Evolutionary conservation across 2,329 filamentous ascomycete species (phyloP), one percentile per base, ranked within the genome.

Genomic region (Helotiales sp.): DNA sequence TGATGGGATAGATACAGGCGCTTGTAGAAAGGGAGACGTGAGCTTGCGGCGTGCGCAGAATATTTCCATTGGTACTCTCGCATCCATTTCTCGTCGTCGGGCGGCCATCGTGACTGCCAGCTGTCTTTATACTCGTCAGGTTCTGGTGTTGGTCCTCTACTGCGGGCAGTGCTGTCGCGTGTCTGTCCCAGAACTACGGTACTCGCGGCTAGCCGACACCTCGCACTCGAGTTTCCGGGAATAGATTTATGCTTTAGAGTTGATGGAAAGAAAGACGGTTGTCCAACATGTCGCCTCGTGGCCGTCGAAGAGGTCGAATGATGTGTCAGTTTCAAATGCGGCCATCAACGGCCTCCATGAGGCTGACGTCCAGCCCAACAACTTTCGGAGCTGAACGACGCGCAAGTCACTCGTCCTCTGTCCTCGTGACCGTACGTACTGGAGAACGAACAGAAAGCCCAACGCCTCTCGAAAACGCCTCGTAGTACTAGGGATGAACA

Each of bases 401-500:
- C 40, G 24, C 25, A 19, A n/a, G 27, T 48, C 9, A 27, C 15
- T 22, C 25, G 17, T 44, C 40, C 40, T 7, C 27, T 27, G 31
- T 3, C 29, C 38, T n/a, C 46, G 46, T 48, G 27, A 48, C 46
- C 15, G 17, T 31, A 15, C 27, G 29, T 48, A 25, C 17, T n/a
- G n/a, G 44, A 30, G 29, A 25, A 48, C 15, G 46, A 48, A 30
- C 19, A 52, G 54, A 56, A 36, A 30, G 54, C 48, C 54, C 31
- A 51, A 40, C 30, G 19, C n/a, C 49, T 19, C 24, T 25, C 29
- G 30, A 52, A 30, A 19, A 50, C 6, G 53, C 46, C 34, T 55
- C 25, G 46, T 27, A 55, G 5, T 29, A 22, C 2, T 22, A 46
- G 47, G 54, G 47, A 56, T 52, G 48, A 56, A 36, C 36, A 36